Evolutionary conservation across 768 basidiomycete species (phyloP).

Genomic region (Artomyces pyxidatus): DNA sequence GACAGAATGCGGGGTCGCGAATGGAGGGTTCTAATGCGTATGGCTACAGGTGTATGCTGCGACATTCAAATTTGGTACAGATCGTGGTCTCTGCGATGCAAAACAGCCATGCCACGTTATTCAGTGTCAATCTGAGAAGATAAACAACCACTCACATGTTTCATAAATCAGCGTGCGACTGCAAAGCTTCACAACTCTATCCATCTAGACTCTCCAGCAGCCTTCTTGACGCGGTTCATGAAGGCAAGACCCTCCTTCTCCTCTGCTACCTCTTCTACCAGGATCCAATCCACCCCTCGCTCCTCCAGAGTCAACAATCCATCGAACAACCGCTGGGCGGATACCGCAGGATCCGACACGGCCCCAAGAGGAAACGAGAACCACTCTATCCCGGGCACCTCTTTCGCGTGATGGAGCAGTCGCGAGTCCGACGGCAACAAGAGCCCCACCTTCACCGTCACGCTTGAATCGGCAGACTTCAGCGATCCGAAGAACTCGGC

Average conservation of each 20-base stretch:
- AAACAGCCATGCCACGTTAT: too few species aligned
- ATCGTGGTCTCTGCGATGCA: too few species aligned
- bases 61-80: too few species aligned
- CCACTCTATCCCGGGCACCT: constrained; percentile 39
- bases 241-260: constrained; percentile 81
- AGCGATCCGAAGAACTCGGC: constrained; percentile 34
- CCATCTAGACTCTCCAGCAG: constrained; percentile 49
- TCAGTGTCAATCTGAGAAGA: too few species aligned
- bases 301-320: constrained; percentile 76
- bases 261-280: constrained; percentile 80
- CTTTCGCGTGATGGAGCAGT: constrained; percentile 23
- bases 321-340: constrained; percentile 80
- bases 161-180: too few species aligned
- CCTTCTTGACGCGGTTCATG: constrained; percentile 91
- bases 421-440: constrained; percentile 55
- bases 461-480: constrained; percentile 7
- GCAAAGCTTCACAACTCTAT: constrained; percentile 12
- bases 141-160: too few species aligned
- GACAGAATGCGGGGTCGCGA: too few species aligned
- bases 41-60: too few species aligned
- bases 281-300: constrained; percentile 69
- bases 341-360: constrained; percentile 48
- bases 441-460: constrained; percentile 52
- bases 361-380: constrained; percentile 40
- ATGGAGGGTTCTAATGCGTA: too few species aligned